These are phyloP conservation scores for Phaeotremella skinneri DNA, from an alignment of 768 basidiomycete species.

Conservation along the genomic window DNA sequence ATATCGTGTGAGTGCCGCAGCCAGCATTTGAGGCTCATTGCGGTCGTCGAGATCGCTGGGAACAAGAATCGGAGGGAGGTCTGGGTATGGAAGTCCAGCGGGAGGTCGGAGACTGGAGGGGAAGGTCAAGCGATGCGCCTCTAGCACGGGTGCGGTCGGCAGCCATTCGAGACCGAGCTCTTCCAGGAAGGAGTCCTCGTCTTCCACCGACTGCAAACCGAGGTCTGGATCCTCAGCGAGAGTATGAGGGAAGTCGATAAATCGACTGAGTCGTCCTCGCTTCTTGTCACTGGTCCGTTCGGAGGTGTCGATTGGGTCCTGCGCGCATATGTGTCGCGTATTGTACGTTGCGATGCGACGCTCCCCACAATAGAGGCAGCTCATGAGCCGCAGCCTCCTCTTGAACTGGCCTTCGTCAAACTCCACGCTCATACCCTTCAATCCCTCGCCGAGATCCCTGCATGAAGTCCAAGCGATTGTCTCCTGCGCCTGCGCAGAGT, in stretches of 20 bases:
- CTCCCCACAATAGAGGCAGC: neutral
- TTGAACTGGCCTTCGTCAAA: neutral
- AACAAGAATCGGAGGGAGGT: neutral
- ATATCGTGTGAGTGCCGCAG: neutral
- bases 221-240: neutral
- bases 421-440: neutral
- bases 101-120: neutral
- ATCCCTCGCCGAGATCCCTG: neutral
- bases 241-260: neutral
- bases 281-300: neutral
- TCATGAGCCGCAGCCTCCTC: neutral
- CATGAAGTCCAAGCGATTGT: neutral
- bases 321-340: neutral
- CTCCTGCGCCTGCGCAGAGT: neutral
- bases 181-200: neutral
- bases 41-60: neutral
- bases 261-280: neutral
- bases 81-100: neutral
- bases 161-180: neutral
- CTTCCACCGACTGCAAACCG: neutral
- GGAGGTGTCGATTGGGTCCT: neutral
- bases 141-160: neutral
- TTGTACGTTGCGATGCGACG: neutral
- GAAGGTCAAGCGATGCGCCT: neutral
- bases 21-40: neutral